Evolutionary conservation across 371 early-diverging fungal species (phyloP), one percentile per base, ranked within the genome.

Genomic region (Apophysomyces sp.): DNA sequence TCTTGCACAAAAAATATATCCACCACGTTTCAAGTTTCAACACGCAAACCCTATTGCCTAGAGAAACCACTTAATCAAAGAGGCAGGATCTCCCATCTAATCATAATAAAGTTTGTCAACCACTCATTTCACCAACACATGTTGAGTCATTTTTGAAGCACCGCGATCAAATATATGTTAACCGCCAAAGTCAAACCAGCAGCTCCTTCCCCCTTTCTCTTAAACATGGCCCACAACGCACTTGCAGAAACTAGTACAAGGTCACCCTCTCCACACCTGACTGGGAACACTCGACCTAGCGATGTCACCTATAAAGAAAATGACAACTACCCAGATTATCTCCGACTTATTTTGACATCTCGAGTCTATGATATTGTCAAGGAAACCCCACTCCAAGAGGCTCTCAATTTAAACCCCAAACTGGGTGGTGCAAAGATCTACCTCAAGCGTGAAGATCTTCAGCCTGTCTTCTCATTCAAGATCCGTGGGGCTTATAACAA

Each of bases 381-480:
- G n/a, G 95, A 97, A 69, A 91, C 97, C 0, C 98, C 98, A 28
- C 82, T 97, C 21, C 88, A 88, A 54, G 76, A 79, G 21, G 96
- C 97, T 15, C 67, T 78, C 57, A 95, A 94, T 65, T 80, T 98
- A 40, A 92, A 93, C 15, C 32, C 73, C n/a, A 86, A 90, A 24
- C 36, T 87, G 24, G 58, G 32, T 24, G 71, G 76, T 2, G 89
- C 92, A 67, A 80, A 80, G 16, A 84, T 98, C 55, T 86, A 81
- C 27, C 68, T 97, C 29, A 98, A 98, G 75, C 89, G 98, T 56
- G 98, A 98, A 71, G 98, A 98, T 73, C 78, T 96, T 37, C 97
- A 97, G 61, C 92, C 92, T n/a, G 94, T 95, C 7, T 98, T 98
- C 68, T 93, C 94, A 13, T 98, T 98, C 88, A 98, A 98, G 83